phyloP scores from a whole-genome alignment of 139 green algal species.

The Desmodesmus armatus region DNA sequence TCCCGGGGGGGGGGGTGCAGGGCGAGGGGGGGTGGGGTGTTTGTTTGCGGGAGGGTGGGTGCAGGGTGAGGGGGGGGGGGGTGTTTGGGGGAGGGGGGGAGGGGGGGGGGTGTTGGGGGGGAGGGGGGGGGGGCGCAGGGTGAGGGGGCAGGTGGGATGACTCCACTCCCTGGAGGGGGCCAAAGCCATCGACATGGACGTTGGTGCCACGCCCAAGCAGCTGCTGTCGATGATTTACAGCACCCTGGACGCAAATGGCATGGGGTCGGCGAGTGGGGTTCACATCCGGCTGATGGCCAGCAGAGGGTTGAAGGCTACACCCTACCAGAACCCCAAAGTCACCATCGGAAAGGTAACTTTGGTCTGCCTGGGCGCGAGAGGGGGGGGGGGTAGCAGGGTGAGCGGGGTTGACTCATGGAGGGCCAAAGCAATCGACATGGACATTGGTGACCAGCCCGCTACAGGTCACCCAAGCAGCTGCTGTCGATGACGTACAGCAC shows the following conservation, averaged over 20 bases:
- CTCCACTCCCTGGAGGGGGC: no score
- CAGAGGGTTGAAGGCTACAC: slow-evolving; percentile 82
- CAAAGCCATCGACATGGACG: slow-evolving; percentile 77
- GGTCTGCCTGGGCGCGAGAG: no score
- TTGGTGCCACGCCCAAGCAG: slow-evolving; percentile 43
- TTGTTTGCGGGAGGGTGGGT: background rate
- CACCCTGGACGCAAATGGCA: slow-evolving; percentile 53
- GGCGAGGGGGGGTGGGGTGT: no score
- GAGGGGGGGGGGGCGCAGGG: no score
- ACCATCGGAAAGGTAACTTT: slow-evolving; percentile 81
- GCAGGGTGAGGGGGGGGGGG: no score
- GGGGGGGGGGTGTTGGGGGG: no score
- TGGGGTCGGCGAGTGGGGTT: slow-evolving; percentile 52
- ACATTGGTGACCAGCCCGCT: slow-evolving; percentile 52
- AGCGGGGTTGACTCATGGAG: no score
- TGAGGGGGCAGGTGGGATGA: no score
- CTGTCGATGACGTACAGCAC: slow-evolving; percentile 46
- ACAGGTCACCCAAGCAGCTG: slow-evolving; percentile 38
- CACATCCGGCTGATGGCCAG: slow-evolving; percentile 81
- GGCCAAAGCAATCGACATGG: slow-evolving; percentile 77
- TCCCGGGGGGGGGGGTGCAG: no score
- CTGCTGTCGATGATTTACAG: slow-evolving; percentile 48
- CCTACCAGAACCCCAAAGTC: slow-evolving; percentile 81
- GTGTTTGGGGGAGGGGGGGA: no score
- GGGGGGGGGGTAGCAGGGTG: no score